phyloP scores from a whole-genome alignment of 2,329 filamentous ascomycete genomes.

The Zymoseptoria pseudotritici region DNA sequence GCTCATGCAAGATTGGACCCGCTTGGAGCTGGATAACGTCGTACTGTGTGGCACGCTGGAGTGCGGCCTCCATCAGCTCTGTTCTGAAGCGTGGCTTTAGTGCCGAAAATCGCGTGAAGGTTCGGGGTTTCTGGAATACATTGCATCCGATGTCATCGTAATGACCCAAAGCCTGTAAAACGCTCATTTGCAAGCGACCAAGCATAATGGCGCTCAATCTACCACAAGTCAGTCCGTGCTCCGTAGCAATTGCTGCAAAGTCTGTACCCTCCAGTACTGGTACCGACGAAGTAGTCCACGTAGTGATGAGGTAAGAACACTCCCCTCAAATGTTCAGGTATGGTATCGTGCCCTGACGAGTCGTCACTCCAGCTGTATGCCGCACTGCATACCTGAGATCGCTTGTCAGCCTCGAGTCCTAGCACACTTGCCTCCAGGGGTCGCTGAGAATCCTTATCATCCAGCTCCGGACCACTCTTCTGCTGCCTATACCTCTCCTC shows the following conservation, averaged over 20 bases:
- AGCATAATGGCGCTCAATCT: constrained; percentile 20
- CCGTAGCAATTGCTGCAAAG: neutral
- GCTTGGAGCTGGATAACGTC: too few relatives aligned
- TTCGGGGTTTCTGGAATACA: constrained; percentile 5
- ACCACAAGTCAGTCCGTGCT: neutral
- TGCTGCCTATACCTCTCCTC: too few relatives aligned
- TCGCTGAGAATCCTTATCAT: too few relatives aligned
- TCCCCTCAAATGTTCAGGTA: too few relatives aligned
- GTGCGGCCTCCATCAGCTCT: too few relatives aligned
- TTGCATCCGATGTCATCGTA: constrained; percentile 10
- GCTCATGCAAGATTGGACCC: too few relatives aligned
- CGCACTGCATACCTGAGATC: neutral
- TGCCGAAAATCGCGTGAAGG: too few relatives aligned
- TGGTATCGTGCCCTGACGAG: neutral
- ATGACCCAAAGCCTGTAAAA: constrained; percentile 7
- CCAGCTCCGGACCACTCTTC: too few relatives aligned
- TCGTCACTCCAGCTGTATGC: neutral
- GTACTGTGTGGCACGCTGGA: too few relatives aligned
- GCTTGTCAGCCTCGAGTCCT: too few relatives aligned
- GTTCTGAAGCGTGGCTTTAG: too few relatives aligned
- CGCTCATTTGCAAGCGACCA: constrained; percentile 15
- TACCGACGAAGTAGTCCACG: constrained; percentile 18
- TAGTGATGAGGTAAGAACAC: constrained; percentile 17
- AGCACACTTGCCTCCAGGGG: too few relatives aligned
- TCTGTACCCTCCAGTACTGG: constrained; percentile 15